Evolutionary conservation across 257 asterid genomes (phyloP).

Genomic region (Leonotis leonurus): DNA sequence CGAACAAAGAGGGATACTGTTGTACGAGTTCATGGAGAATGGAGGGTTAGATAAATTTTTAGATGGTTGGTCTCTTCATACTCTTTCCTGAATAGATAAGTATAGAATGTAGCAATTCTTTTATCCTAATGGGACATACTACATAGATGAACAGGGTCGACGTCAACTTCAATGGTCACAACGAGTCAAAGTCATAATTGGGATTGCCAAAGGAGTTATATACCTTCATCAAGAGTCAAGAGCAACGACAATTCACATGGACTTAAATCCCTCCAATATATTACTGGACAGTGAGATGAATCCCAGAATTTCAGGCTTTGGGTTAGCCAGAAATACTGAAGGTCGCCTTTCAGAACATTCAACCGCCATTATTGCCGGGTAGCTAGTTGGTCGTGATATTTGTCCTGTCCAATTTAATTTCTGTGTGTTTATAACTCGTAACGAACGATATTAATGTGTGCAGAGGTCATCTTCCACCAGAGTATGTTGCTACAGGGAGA

Average conservation of each 20-base stretch:
- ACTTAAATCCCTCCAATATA: slow-evolving; percentile 3
- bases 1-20: not conserved
- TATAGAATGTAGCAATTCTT: not conserved
- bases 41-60: not conserved
- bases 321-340: not conserved
- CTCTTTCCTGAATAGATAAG: not conserved
- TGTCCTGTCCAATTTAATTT: not conserved
- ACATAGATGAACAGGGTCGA: not conserved
- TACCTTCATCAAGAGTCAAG: slow-evolving; percentile 20
- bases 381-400: not conserved
- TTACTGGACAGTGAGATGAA: slow-evolving; percentile 18
- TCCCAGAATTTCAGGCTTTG: slow-evolving; percentile 17
- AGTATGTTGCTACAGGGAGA: not conserved
- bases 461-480: slow-evolving; percentile 18
- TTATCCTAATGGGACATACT: not conserved
- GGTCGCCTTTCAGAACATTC: not conserved
- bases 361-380: not conserved
- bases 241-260: not conserved
- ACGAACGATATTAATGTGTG: not conserved
- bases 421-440: not conserved
- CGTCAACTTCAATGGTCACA: slow-evolving; percentile 3
- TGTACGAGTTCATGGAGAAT: slow-evolving; percentile 17
- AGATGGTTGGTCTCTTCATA: not conserved
- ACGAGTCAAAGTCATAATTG: slow-evolving; percentile 17
- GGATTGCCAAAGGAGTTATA: slow-evolving; percentile 15